phyloP scores from a whole-genome alignment of 331 rosid species.

The Malus hybrid region DNA sequence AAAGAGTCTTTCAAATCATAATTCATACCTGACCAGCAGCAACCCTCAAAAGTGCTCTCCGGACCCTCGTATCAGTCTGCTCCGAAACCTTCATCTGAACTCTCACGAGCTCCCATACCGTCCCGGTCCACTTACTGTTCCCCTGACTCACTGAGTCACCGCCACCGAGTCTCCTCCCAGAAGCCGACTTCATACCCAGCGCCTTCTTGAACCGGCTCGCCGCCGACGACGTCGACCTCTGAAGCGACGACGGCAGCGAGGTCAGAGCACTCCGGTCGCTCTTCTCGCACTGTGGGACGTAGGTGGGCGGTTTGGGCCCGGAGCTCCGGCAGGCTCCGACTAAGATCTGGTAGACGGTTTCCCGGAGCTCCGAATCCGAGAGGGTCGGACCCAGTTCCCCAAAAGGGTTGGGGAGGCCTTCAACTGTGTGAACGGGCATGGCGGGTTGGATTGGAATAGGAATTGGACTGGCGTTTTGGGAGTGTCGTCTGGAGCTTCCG shows the following conservation, averaged over 20 bases:
- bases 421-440: slow-evolving; percentile 52
- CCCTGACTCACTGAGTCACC: slow-evolving; percentile 7
- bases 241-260: slow-evolving; percentile 41
- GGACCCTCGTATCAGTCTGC: slow-evolving; percentile 72
- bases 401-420: slow-evolving; percentile 58
- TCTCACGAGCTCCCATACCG: slow-evolving; percentile 78
- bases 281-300: slow-evolving; percentile 71
- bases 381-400: slow-evolving; percentile 35
- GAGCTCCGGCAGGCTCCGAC: slow-evolving; percentile 74
- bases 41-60: slow-evolving; percentile 78
- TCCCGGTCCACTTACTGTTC: slow-evolving; percentile 41
- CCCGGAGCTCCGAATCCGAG: slow-evolving; percentile 70
- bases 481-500: slow-evolving; percentile 34
- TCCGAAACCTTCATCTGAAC: slow-evolving; percentile 90
- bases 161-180: slow-evolving; percentile 13
- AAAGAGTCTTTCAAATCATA: not conserved
- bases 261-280: slow-evolving; percentile 34
- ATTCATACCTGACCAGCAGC: slow-evolving; percentile 84
- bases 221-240: slow-evolving; percentile 82
- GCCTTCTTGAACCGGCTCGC: slow-evolving; percentile 87
- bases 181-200: slow-evolving; percentile 56
- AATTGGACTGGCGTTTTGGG: slow-evolving; percentile 7
- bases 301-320: slow-evolving; percentile 69
- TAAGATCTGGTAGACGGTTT: slow-evolving; percentile 81
- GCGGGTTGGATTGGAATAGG: not conserved